phyloP scores from a whole-genome alignment of 1,284 basidiomycete species.

The Ceratobasidium papillatum region DNA sequence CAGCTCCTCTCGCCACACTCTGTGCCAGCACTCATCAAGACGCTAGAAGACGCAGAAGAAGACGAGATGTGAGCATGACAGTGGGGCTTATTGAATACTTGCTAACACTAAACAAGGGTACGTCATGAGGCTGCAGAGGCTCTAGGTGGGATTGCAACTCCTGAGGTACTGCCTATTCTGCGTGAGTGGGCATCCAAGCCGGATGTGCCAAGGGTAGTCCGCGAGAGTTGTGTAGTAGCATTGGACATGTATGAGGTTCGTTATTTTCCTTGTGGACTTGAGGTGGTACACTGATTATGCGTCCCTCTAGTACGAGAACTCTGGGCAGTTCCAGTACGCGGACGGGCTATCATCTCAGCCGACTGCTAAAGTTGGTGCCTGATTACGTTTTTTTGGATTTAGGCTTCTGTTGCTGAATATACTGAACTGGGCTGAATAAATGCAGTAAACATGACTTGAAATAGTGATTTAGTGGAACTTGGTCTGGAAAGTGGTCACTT shows the following conservation, averaged over 20 bases:
- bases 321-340: constrained; percentile 87
- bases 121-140: constrained; percentile 99
- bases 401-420: background rate
- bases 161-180: constrained; percentile 85
- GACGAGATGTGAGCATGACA: constrained; percentile 72
- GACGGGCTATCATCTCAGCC: constrained; percentile 56
- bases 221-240: constrained; percentile 96
- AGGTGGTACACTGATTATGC: background rate
- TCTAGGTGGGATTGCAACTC: constrained; percentile 93
- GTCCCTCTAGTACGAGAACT: constrained; percentile 80
- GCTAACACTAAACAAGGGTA: constrained; percentile 61
- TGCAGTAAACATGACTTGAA: no score
- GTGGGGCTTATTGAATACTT: background rate
- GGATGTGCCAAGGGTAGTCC: constrained; percentile 88
- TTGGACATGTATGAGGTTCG: constrained; percentile 96
- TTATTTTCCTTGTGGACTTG: background rate
- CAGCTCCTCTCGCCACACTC: constrained; percentile 92
- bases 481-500: no score
- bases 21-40: constrained; percentile 83
- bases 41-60: constrained; percentile 78
- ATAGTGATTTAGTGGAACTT: no score
- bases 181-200: constrained; percentile 83
- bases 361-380: constrained; percentile 19
- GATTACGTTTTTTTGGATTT: background rate
- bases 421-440: background rate